Evolutionary conservation across 1,284 basidiomycete species (phyloP).

Genomic region (Boletus sp.): DNA sequence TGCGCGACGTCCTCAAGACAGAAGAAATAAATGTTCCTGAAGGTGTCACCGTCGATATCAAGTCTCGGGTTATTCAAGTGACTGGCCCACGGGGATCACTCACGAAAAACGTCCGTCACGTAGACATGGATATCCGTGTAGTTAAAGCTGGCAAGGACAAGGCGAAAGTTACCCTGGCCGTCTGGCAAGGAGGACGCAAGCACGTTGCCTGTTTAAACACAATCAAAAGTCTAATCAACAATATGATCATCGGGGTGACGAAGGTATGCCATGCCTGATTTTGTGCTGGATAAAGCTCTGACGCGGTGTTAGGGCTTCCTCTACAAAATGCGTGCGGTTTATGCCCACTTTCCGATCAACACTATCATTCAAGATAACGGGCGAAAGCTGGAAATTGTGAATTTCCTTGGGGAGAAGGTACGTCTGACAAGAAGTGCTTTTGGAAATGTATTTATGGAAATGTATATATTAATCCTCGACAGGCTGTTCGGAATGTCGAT

Average conservation of each 20-base stretch:
- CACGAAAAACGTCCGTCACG: conserved; percentile 89
- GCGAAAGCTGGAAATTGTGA: conserved; percentile 87
- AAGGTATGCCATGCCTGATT: conserved; percentile 45
- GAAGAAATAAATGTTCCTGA: conserved; percentile 92
- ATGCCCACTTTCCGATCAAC: conserved; percentile 99
- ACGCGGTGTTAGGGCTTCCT: conserved; percentile 76
- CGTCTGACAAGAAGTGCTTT: conserved; percentile 9
- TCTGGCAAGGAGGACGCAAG: conserved; percentile 98
- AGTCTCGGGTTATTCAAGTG: conserved; percentile 87
- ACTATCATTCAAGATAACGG: conserved; percentile 90
- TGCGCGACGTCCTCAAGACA: conserved; percentile 89
- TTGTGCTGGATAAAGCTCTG: conserved; percentile 2
- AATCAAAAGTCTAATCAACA: conserved; percentile 90
- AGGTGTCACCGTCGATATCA: conserved; percentile 80
- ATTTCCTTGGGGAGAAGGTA: conserved; percentile 96
- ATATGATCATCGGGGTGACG: conserved; percentile 97
- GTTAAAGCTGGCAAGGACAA: conserved; percentile 65
- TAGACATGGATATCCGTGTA: conserved; percentile 94
- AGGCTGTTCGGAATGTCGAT: conserved; percentile 88
- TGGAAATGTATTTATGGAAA: too few species aligned
- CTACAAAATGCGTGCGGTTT: conserved; percentile 99
- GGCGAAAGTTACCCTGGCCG: conserved; percentile 80
- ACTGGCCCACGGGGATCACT: conserved; percentile 87
- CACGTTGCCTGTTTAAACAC: conserved; percentile 98
- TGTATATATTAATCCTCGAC: conserved; percentile 3